phyloP scores from a whole-genome alignment of 345 rosid genomes.

The Eucalyptus curtisii region DNA sequence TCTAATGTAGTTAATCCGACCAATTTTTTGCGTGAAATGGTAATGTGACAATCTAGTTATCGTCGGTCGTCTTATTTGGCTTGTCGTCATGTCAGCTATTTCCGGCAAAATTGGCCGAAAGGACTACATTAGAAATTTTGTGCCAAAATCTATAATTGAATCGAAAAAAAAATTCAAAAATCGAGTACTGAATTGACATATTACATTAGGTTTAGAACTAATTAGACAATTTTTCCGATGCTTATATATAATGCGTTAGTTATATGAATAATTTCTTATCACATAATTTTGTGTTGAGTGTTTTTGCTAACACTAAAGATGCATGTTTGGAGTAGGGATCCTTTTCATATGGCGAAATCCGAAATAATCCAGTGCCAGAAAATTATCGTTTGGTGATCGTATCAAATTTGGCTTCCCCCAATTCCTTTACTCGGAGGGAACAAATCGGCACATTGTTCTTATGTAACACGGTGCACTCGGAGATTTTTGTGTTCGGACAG shows the following conservation, averaged over 20 bases:
- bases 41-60: background rate
- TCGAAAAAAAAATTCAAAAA: background rate
- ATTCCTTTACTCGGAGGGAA: background rate
- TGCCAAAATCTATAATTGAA: background rate
- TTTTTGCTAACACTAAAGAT: background rate
- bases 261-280: background rate
- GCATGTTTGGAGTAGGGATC: background rate
- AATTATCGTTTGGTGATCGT: background rate
- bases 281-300: background rate
- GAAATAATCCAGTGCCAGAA: background rate
- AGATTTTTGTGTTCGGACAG: background rate
- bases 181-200: background rate
- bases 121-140: background rate
- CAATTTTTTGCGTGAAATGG: background rate
- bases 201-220: background rate
- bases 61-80: accelerated
- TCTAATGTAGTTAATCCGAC: accelerated
- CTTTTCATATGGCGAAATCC: no score
- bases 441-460: background rate
- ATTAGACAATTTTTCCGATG: background rate
- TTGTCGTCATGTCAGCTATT: background rate
- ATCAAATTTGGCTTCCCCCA: background rate
- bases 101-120: background rate
- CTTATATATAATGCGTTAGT: background rate
- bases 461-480: background rate